Percentiles rank a stretch among this genome's conserved stretches.
These are phyloP conservation scores for Canna indica DNA, from an alignment of 176 grass and related monocot genomes.

Conservation along the genomic window DNA sequence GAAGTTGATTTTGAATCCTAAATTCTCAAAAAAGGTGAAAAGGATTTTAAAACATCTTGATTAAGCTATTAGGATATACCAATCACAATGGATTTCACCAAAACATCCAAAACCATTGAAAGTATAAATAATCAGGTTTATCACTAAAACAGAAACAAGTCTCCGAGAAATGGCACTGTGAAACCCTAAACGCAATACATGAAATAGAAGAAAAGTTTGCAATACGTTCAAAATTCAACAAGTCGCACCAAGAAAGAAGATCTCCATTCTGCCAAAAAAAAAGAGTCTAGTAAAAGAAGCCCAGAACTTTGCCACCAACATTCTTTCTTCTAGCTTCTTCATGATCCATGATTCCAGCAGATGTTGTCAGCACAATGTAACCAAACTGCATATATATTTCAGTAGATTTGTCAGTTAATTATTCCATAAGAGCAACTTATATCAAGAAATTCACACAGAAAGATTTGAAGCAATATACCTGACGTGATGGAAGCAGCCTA, in stretches of 20 bases:
- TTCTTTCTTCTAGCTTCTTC: slow-evolving; percentile 58
- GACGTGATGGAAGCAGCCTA: slow-evolving; percentile 46
- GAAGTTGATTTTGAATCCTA: too few species aligned
- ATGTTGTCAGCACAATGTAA: slow-evolving; percentile 60
- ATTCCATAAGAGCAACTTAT: too few species aligned
- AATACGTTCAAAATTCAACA: background rate
- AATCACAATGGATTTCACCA: too few species aligned
- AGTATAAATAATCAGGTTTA: background rate
- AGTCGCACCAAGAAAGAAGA: background rate
- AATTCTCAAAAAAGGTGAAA: too few species aligned
- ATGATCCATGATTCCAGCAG: slow-evolving; percentile 60
- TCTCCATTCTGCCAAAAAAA: background rate
- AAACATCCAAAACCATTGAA: too few species aligned
- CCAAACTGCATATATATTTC: slow-evolving; percentile 56
- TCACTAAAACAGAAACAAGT: background rate
- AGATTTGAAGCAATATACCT: slow-evolving; percentile 26
- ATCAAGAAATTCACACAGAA: too few species aligned
- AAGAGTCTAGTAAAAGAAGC: slow-evolving; percentile 49
- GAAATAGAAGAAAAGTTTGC: too few species aligned
- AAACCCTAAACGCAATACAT: background rate
- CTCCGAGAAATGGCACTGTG: too few species aligned
- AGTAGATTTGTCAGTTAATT: too few species aligned
- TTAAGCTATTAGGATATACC: too few species aligned
- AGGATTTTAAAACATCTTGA: too few species aligned
- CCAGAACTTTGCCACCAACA: slow-evolving; percentile 49